Evolutionary conservation across 2,329 filamentous ascomycete species (phyloP), one percentile per base, ranked within the genome.

Genomic region (Hypoxylon sp.): DNA sequence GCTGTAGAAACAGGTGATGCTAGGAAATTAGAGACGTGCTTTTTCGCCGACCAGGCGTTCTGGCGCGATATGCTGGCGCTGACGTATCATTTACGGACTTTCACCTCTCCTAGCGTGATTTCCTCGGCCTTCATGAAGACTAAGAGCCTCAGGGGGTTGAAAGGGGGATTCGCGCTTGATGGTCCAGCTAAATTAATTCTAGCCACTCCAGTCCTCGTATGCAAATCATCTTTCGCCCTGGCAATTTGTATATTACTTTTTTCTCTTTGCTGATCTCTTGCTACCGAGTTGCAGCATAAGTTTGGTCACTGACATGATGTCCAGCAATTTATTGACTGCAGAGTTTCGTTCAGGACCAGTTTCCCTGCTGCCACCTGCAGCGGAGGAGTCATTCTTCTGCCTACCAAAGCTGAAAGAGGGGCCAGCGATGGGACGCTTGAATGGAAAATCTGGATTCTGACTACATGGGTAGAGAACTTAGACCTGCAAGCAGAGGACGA

Each of bases 61-160:
- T 80, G 78, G 78, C 76, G 73, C 18, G 79, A 80, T 51, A 63
- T 71, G 40, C 32, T 80, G 22, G 77, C 77, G 0, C 57, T 80
- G 20, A 80, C 78, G 0, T 78, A 69, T 54, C 76, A 80, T 42
- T 38, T 79, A n/a, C 77, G 79, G 9, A 80, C 78, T 1, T 77
- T 80, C 45, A 66, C 28, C 2, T 58, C 49, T 0, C 64, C 69
- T 0, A 56, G 26, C 0, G 49, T 68, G 0, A 74, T 80, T 52
- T 73, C 75, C 0, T 56, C 71, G 2, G 60, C 49, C 5, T 7
- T 44, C 16, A 7, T 44, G 16, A 14, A 44, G 20, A 44, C 40
- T 24, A 44, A 44, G 18, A 20, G 9, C 7, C 40, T 44, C 40
- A 44, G 40, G 14, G 40, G 40, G 40, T 8, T 44, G 9, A 44